Percentiles rank a stretch among this genome's conserved stretches.
These are phyloP conservation scores for Talaromyces nanjingensis DNA, from an alignment of 495 filamentous ascomycete species.

Conservation along the genomic window DNA sequence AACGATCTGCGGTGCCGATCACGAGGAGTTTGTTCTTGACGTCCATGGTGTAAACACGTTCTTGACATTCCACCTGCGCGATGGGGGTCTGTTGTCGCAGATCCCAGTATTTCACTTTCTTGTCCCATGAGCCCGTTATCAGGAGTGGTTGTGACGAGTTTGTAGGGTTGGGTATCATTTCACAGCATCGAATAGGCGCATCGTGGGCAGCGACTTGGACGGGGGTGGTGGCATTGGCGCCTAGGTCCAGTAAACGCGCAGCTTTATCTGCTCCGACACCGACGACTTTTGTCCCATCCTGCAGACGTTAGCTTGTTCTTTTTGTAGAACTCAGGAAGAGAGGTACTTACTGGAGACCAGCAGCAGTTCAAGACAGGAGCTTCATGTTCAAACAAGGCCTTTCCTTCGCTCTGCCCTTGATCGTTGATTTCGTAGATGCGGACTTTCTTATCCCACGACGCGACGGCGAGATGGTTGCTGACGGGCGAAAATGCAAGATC, in stretches of 20 bases:
- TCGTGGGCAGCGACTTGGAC: constrained; percentile 72
- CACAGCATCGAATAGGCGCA: constrained; percentile 67
- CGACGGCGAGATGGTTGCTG: constrained; percentile 71
- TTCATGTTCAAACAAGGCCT: constrained; percentile 70
- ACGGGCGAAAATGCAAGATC: constrained; percentile 75
- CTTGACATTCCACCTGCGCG: constrained; percentile 59
- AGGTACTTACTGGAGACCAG: constrained; percentile 68
- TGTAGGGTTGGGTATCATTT: constrained; percentile 59
- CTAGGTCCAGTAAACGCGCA: constrained; percentile 70
- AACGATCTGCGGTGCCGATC: constrained; percentile 77
- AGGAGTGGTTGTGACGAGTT: constrained; percentile 54
- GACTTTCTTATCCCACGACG: constrained; percentile 92
- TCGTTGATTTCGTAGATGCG: constrained; percentile 82
- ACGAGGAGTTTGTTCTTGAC: constrained; percentile 71
- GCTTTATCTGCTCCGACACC: constrained; percentile 81
- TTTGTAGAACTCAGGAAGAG: background rate
- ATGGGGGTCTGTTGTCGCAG: constrained; percentile 59
- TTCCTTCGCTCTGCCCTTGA: constrained; percentile 64
- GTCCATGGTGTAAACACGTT: constrained; percentile 85
- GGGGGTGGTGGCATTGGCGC: constrained; percentile 41
- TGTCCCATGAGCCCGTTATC: constrained; percentile 92
- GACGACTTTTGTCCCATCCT: constrained; percentile 71
- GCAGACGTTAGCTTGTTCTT: background rate
- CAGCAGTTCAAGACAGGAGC: constrained; percentile 69
- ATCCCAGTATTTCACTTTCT: constrained; percentile 95